Percentiles rank a stretch among this genome's conserved stretches.
Conservation (phyloP, 2,329 filamentous ascomycete genomes). For the Penicillium psychrosexuale region DNA sequence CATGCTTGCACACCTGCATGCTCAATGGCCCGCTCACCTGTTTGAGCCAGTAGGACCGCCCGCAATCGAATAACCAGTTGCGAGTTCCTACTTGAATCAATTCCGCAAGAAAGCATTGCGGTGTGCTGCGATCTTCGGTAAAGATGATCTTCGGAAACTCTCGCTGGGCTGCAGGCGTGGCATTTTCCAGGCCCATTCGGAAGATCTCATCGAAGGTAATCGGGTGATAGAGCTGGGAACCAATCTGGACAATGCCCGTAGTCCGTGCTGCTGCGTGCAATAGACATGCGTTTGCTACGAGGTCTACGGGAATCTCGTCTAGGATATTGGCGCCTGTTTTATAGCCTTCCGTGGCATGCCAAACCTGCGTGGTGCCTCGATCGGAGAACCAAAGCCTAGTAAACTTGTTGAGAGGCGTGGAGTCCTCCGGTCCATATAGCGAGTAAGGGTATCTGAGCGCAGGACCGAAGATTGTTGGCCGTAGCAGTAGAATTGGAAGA, state of each 20-base stretch:
- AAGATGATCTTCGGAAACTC: constrained; percentile 28
- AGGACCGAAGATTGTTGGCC: constrained; percentile 33
- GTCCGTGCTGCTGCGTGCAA: constrained; percentile 31
- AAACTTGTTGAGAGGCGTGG: constrained; percentile 33
- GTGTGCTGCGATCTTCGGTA: constrained; percentile 26
- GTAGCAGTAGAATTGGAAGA: constrained; percentile 29
- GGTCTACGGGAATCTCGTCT: constrained; percentile 34
- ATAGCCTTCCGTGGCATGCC: constrained; percentile 31
- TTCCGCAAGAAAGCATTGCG: constrained; percentile 32
- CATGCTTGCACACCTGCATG: constrained; percentile 23
- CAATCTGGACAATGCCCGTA: constrained; percentile 30
- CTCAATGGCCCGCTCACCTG: constrained; percentile 31
- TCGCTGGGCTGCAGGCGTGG: constrained; percentile 19
- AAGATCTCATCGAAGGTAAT: constrained; percentile 31
- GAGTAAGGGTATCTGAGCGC: constrained; percentile 30
- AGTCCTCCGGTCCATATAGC: constrained; percentile 31
- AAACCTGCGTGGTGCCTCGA: constrained; percentile 26
- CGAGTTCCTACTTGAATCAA: constrained; percentile 32
- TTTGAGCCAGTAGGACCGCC: constrained; percentile 33
- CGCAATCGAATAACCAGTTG: constrained; percentile 34
- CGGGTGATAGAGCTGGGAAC: constrained; percentile 29
- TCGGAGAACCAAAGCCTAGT: constrained; percentile 27
- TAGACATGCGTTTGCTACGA: constrained; percentile 33
- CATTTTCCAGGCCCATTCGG: constrained; percentile 17
- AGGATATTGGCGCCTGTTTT: constrained; percentile 29